Percentiles rank a stretch among this genome's conserved stretches.
Conservation (phyloP, 2,329 filamentous ascomycete species). For the Venturia aucupariae region DNA sequence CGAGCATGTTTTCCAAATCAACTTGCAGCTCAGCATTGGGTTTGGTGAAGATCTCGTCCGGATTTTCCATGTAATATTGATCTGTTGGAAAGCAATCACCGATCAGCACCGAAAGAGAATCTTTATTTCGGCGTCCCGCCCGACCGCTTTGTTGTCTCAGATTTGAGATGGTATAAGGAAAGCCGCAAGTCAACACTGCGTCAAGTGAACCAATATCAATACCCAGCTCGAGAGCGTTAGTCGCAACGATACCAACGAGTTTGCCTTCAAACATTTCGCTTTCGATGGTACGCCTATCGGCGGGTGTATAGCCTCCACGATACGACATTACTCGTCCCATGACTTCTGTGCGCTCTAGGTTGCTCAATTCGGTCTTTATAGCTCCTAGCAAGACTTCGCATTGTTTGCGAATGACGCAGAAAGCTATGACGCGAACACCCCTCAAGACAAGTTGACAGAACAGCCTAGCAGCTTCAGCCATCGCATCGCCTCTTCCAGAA, state of each 20-base stretch:
- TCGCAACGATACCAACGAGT: conserved; percentile 85
- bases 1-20: conserved; percentile 83
- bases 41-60: conserved; percentile 84
- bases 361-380: conserved; percentile 66
- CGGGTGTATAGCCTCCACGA: conserved; percentile 85
- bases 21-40: conserved; percentile 85
- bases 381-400: conserved; percentile 78
- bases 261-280: conserved; percentile 96
- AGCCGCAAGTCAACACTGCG: conserved; percentile 87
- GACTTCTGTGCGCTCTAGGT: conserved; percentile 65
- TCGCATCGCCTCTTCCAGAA: conserved; percentile 73
- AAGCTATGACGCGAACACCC: conserved; percentile 86
- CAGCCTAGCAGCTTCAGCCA: conserved; percentile 77
- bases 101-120: conserved; percentile 81
- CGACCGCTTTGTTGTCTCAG: conserved; percentile 89
- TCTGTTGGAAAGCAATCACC: conserved; percentile 86
- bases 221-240: conserved; percentile 83
- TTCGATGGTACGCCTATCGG: conserved; percentile 82
- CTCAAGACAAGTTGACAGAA: conserved; percentile 85
- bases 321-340: conserved; percentile 85
- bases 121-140: conserved; percentile 84
- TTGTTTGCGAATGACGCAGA: conserved; percentile 78
- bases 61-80: conserved; percentile 95
- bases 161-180: conserved; percentile 93
- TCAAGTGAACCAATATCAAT: conserved; percentile 93